Evolutionary conservation across 2,329 filamentous ascomycete genomes (phyloP), one percentile per base, ranked within the genome.

Genomic region (Penicillium sp.): DNA sequence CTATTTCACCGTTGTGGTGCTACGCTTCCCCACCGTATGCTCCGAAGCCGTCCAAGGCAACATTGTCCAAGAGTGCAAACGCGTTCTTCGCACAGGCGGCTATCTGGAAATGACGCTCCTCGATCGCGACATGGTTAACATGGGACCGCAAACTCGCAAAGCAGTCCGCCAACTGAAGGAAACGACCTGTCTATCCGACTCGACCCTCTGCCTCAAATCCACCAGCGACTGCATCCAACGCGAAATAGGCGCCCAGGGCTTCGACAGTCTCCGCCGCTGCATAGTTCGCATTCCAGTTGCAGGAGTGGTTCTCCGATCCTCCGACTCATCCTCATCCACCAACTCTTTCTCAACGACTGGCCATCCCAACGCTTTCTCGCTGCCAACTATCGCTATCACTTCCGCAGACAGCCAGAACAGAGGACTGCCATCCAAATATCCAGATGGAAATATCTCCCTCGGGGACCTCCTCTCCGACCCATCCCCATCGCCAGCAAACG

Each of bases 381-480:
- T 66, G 2, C 53, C 56, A 0, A 58, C 67, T 10, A 59, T 58
- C 32, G 63, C 69, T 7, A 62, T 64, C 13, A 63, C 53, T n/a
- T 58, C 57, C 4, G 49, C 55, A 8, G 54, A 46, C 18, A 59
- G 45, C 41, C 47, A 67, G 53, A 48, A 48, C 36, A 62, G 39
- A 13, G 27, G 41, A 14, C 45, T 52, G 9, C 18, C 50, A 22
- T 59, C 50, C 29, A 72, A 71, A 46, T 65, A 67, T 4, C 67
- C 70, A 5, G 74, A 75, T 24, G 66, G 67, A 5, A 74, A 77
- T 38, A 58, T 76, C 13, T 76, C 75, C 4, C 77, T 92, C 1
- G 85, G 86, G 1, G 88, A 92, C 66, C 85, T 91, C 75, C 88
- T 91, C 73, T 85, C 81, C 29, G 87, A 90, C 60, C 81, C 86